Evolutionary conservation across 352 stramenopile genomes (phyloP), one percentile per base, ranked within the genome.

Genomic region (Phytopythium ostracodes): DNA sequence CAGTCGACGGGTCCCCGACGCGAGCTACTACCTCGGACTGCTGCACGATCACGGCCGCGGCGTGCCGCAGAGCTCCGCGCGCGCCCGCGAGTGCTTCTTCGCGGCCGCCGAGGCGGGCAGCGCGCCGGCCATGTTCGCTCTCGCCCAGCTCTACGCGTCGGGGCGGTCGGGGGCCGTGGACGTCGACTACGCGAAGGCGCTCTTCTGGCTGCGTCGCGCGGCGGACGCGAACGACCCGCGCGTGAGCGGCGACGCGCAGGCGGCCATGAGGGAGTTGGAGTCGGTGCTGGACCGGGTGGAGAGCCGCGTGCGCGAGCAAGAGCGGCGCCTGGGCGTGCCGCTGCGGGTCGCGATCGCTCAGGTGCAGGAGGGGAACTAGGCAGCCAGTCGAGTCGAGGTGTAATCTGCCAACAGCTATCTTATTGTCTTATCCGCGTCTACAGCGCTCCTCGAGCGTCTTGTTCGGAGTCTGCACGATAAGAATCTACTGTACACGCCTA

Each of bases 11-110:
- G 62, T 87, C n/a, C 29, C 66, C 2, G 79, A 88, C 18, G 82
- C 78, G 0, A 68, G 62, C 12, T 88, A 88, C 71, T 85, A 82
- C 46, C 64, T 91, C 11, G 79, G 65, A 4, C 57, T 91, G 36
- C 69, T 88, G 20, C 36, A 84, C 31, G 59, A 65, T 1, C 60
- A 76, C 4, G 79, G 81, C 11, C 74, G 82, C 52, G 82, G 82
- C 4, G 65, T 78, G 24, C 63, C 33, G 2, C 69, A 75, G 60
- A 87, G 66, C 66, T 73, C 72, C 2, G 17, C 59, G 6, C 43
- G 25, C 17, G 82, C 82, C 8, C 51, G 66, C 1, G 36, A 66
- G 46, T 67, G 74, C 29, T 79, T 89, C 62, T 63, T 67, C n/a
- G 52, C 71, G 8, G 82, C 82, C 20, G 71, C 73, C 2, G 68